Conservation (phyloP, 495 filamentous ascomycete species). For the Penicillium turbatum region DNA sequence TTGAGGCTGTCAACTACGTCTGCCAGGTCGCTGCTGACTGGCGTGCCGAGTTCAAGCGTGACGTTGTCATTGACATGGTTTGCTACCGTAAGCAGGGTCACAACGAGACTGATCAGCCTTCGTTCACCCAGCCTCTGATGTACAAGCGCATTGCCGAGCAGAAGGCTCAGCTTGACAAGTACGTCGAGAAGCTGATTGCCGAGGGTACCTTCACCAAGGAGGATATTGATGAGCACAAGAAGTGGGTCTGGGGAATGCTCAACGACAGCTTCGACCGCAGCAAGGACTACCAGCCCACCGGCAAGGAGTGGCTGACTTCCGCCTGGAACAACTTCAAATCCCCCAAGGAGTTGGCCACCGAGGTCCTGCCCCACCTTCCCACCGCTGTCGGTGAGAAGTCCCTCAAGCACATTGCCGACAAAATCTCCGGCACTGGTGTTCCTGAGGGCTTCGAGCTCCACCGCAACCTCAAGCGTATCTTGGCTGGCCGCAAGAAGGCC, state of each 20-base stretch:
- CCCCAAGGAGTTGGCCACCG: constrained; percentile 92
- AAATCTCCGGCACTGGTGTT: constrained; percentile 61
- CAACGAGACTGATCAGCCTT: constrained; percentile 99
- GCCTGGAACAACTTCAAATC: constrained; percentile 99
- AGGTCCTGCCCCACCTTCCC: constrained; percentile 87
- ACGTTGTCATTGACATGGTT: constrained; percentile 95
- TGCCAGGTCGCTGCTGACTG: constrained; percentile 95
- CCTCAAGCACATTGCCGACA: constrained; percentile 72
- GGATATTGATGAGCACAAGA: constrained; percentile 97
- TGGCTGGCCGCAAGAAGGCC: constrained; percentile 83
- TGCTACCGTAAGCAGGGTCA: constrained; percentile 99
- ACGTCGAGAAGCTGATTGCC: constrained; percentile 79
- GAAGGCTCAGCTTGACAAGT: constrained; percentile 75
- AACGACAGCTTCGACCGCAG: constrained; percentile 94
- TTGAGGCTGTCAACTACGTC: constrained; percentile 96
- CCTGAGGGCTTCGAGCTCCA: constrained; percentile 87
- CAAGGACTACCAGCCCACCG: constrained; percentile 93
- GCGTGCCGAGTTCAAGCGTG: constrained; percentile 95
- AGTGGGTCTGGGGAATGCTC: constrained; percentile 99
- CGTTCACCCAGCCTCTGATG: constrained; percentile 99
- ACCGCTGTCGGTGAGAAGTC: constrained; percentile 69
- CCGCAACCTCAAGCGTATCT: constrained; percentile 95
- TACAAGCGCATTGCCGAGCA: constrained; percentile 92
- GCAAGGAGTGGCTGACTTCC: constrained; percentile 97
- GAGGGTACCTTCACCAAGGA: constrained; percentile 95